Conservation (phyloP, 176 grass and related monocot genomes). For the Oryza rufipogon region DNA sequence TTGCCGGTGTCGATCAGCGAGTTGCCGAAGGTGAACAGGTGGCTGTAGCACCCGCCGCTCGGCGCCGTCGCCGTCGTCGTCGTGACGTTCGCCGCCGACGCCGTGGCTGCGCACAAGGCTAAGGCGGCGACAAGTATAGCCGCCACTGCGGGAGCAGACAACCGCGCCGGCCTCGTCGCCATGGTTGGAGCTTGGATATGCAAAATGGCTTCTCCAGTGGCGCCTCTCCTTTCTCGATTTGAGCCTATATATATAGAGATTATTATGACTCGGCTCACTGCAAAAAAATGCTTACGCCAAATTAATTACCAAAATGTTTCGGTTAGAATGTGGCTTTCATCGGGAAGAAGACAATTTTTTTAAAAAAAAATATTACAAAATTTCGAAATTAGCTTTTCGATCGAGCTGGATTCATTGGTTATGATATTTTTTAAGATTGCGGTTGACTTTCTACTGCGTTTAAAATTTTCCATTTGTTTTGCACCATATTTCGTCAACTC, state of each 20-base stretch:
- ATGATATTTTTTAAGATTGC: neutral
- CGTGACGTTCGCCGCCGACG: neutral
- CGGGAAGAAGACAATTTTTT: neutral
- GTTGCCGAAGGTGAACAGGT: conserved; percentile 75
- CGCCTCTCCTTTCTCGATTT: neutral
- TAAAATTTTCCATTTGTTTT: neutral
- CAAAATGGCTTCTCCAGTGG: neutral
- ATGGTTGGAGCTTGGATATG: neutral
- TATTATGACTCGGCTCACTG: neutral
- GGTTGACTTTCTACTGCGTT: neutral
- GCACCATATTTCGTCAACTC: neutral
- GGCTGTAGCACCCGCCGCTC: conserved; percentile 44
- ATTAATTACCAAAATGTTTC: neutral
- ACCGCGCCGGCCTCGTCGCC: neutral
- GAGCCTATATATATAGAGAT: neutral
- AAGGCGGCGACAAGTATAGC: neutral
- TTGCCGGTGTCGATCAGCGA: conserved; percentile 80
- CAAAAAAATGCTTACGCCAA: neutral
- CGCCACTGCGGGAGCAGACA: neutral
- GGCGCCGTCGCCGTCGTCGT: neutral
- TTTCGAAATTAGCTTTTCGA: neutral
- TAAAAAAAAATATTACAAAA: neutral
- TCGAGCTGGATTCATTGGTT: neutral
- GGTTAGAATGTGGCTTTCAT: neutral
- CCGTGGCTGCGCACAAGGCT: neutral